Evolutionary conservation across 2,329 filamentous ascomycete genomes (phyloP).

Genomic region (Bipolaris cookei): DNA sequence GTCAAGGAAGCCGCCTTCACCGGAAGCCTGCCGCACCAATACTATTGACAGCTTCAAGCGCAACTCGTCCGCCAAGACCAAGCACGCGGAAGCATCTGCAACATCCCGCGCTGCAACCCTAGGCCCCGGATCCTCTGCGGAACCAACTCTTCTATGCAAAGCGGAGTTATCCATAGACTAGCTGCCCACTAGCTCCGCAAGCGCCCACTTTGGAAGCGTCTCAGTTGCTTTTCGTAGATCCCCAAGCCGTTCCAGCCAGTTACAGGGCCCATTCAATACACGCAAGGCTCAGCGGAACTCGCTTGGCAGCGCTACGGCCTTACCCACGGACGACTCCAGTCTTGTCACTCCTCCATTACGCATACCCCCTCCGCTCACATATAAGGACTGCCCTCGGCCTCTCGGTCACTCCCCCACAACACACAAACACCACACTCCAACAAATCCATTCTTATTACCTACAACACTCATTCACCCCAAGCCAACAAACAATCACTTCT

Average conservation of each 20-base stretch:
- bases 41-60: constrained; percentile 21
- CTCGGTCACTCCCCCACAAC: constrained; percentile 7
- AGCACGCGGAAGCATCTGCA: constrained; percentile 33
- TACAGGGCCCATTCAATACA: constrained; percentile 34
- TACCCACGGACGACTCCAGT: constrained; percentile 15
- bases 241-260: constrained; percentile 26
- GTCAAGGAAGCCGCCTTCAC: constrained; percentile 16
- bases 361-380: constrained; percentile 11
- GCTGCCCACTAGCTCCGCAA: constrained; percentile 9
- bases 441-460: background rate
- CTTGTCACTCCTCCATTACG: constrained; percentile 8
- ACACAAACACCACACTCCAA: constrained; percentile 9
- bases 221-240: constrained; percentile 19
- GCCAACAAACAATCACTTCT: constrained; percentile 6
- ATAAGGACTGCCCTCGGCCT: constrained; percentile 27
- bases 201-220: constrained; percentile 13
- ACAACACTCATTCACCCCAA: constrained; percentile 3
- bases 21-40: constrained; percentile 31
- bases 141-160: constrained; percentile 18
- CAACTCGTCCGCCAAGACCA: constrained; percentile 30
- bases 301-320: constrained; percentile 27
- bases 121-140: constrained; percentile 22
- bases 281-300: constrained; percentile 30
- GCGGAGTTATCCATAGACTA: constrained; percentile 6
- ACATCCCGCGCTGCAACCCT: constrained; percentile 40